Evolutionary conservation across 2,329 filamentous ascomycete species (phyloP).

Genomic region (Chaetoscypha palmicola): DNA sequence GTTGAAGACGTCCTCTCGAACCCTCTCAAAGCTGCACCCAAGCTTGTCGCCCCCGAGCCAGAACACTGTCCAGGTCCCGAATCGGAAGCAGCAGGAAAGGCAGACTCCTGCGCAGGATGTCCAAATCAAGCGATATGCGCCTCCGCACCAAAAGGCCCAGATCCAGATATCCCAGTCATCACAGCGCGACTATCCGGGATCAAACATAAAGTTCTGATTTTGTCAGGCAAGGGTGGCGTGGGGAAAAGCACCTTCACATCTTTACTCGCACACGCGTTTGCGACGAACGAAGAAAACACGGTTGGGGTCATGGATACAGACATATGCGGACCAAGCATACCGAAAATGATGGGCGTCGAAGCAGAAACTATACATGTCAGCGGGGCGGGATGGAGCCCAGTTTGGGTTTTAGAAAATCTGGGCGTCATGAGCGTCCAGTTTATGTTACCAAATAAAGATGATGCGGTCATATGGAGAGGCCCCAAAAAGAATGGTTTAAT

Average conservation of each 20-base stretch:
- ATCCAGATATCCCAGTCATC: slow-evolving; percentile 88
- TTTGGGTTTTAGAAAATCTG: slow-evolving; percentile 92
- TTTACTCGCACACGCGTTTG: slow-evolving; percentile 83
- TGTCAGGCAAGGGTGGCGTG: slow-evolving; percentile 93
- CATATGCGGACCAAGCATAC: slow-evolving; percentile 92
- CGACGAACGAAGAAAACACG: slow-evolving; percentile 66
- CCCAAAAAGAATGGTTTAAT: slow-evolving; percentile 98
- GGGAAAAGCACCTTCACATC: slow-evolving; percentile 93
- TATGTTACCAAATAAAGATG: slow-evolving; percentile 89
- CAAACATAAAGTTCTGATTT: slow-evolving; percentile 81
- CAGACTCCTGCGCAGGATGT: slow-evolving; percentile 86
- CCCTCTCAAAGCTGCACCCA: slow-evolving; percentile 69
- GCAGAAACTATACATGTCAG: slow-evolving; percentile 88
- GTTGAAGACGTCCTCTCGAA: slow-evolving; percentile 66
- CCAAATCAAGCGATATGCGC: slow-evolving; percentile 96
- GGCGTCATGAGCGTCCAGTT: slow-evolving; percentile 98
- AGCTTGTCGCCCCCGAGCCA: slow-evolving; percentile 89
- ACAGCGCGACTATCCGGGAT: slow-evolving; percentile 74
- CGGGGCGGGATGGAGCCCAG: slow-evolving; percentile 83
- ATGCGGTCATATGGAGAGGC: slow-evolving; percentile 94
- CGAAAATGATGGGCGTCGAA: slow-evolving; percentile 98
- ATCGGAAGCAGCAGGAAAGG: slow-evolving; percentile 60
- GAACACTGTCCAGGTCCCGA: slow-evolving; percentile 94
- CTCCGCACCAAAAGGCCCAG: slow-evolving; percentile 86
- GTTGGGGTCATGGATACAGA: slow-evolving; percentile 98